Percentiles rank a stretch among this genome's conserved stretches.
Evolutionary conservation across 164 flowering plant species (phyloP).

Genomic region (Magnolia kwangsiensis): DNA sequence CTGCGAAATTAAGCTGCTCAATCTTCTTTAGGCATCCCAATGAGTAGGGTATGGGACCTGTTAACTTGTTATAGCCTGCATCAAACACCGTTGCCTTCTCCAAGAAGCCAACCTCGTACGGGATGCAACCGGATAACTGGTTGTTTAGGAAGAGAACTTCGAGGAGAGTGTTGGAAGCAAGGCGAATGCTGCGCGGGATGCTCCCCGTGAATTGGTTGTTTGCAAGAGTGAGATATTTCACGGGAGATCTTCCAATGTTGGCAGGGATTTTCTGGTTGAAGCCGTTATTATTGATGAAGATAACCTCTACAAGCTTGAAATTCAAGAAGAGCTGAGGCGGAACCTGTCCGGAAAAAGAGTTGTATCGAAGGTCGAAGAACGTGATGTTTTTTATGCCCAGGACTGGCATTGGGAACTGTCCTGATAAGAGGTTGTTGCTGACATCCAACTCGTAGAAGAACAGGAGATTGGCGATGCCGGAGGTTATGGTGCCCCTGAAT

Average conservation of each 20-base stretch:
- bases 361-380: constrained; percentile 43
- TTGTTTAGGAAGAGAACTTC: constrained; percentile 51
- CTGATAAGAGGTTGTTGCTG: constrained; percentile 38
- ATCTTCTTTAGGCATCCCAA: constrained; percentile 38
- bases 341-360: constrained; percentile 25
- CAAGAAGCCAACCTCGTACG: constrained; percentile 51
- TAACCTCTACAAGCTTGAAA: constrained; percentile 17
- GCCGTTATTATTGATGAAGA: constrained; percentile 19
- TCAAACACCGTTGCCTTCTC: constrained; percentile 37
- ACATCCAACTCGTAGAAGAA: constrained; percentile 41
- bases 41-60: constrained; percentile 54
- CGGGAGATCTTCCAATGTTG: constrained; percentile 3
- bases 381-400: constrained; percentile 13
- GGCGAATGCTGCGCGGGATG: constrained; percentile 37
- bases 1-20: constrained; percentile 37
- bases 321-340: constrained; percentile 29
- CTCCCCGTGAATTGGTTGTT: constrained; percentile 43
- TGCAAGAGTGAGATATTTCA: constrained; percentile 5
- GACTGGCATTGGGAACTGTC: constrained; percentile 30
- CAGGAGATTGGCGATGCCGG: constrained; percentile 18
- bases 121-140: constrained; percentile 48
- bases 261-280: not conserved
- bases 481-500: constrained; percentile 22
- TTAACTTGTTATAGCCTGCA: constrained; percentile 33
- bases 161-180: constrained; percentile 18